phyloP scores from a whole-genome alignment of 164 flowering plant genomes.

The Hamamelis virginiana region DNA sequence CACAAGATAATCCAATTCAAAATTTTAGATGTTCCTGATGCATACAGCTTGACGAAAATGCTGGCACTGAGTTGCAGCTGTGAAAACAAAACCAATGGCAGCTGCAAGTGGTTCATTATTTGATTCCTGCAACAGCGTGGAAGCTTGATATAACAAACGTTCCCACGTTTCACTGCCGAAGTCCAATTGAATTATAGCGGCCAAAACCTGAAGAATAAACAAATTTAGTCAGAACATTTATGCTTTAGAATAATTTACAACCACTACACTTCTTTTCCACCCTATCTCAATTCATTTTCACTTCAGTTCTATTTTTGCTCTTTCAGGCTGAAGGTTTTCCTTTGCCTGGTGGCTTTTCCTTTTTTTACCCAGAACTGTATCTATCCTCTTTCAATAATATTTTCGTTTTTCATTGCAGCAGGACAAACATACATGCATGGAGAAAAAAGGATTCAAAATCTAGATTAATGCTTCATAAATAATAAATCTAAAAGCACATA shows the following conservation, averaged over 20 bases:
- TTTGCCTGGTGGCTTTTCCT: too few relatives aligned
- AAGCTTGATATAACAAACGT: constrained; percentile 59
- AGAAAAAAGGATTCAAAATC: too few relatives aligned
- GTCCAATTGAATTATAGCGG: constrained; percentile 86
- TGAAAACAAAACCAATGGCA: constrained; percentile 70
- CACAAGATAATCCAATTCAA: background rate
- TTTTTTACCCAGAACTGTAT: too few relatives aligned
- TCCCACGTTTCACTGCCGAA: constrained; percentile 91
- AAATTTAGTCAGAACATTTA: background rate
- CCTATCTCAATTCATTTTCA: too few relatives aligned
- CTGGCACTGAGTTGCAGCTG: constrained; percentile 88
- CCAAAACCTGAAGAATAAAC: constrained; percentile 61
- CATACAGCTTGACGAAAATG: constrained; percentile 92
- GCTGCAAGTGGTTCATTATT: constrained; percentile 84
- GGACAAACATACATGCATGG: too few relatives aligned
- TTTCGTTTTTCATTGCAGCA: too few relatives aligned
- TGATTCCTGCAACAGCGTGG: constrained; percentile 64
- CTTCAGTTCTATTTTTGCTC: too few relatives aligned
- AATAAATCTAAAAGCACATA: too few relatives aligned
- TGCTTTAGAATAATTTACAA: background rate
- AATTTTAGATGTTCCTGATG: constrained; percentile 2
- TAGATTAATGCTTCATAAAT: too few relatives aligned
- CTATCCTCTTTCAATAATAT: too few relatives aligned
- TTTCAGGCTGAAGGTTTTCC: too few relatives aligned
- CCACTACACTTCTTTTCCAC: too few relatives aligned